Evolutionary conservation across 179 eudicot genomes (phyloP).

Genomic region (Beta lomatogona): DNA sequence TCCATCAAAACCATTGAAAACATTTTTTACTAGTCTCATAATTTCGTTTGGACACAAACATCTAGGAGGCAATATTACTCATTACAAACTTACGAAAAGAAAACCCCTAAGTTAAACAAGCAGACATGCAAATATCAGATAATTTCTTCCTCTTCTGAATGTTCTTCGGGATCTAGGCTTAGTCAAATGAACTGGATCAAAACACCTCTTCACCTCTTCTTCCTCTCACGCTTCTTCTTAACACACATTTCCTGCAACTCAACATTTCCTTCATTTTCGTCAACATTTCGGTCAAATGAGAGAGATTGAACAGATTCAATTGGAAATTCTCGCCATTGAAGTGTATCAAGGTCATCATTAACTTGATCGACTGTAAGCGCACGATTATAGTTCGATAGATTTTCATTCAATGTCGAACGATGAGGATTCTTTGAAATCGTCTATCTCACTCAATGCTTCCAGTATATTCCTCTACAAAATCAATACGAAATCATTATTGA

Average conservation of each 20-base stretch:
- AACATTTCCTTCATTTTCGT: not conserved
- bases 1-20: too few species aligned
- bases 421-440: not conserved
- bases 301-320: slow-evolving; percentile 12
- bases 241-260: not conserved
- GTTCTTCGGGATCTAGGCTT: slow-evolving; percentile 29
- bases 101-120: not conserved
- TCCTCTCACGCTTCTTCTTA: slow-evolving; percentile 3
- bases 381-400: not conserved
- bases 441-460: not conserved
- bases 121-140: not conserved
- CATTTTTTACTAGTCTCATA: too few species aligned
- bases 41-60: too few species aligned
- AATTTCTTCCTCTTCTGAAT: slow-evolving; percentile 17
- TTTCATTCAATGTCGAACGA: not conserved
- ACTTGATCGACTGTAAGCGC: slow-evolving; percentile 15
- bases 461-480: not conserved
- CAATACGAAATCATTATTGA: not conserved
- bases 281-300: not conserved
- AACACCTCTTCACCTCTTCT: slow-evolving; percentile 23
- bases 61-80: not conserved
- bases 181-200: slow-evolving; percentile 19
- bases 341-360: slow-evolving; percentile 24
- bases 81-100: not conserved
- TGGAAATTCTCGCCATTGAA: slow-evolving; percentile 21